Evolutionary conservation across 345 rosid genomes (phyloP).

Genomic region (Gossypium australe): DNA sequence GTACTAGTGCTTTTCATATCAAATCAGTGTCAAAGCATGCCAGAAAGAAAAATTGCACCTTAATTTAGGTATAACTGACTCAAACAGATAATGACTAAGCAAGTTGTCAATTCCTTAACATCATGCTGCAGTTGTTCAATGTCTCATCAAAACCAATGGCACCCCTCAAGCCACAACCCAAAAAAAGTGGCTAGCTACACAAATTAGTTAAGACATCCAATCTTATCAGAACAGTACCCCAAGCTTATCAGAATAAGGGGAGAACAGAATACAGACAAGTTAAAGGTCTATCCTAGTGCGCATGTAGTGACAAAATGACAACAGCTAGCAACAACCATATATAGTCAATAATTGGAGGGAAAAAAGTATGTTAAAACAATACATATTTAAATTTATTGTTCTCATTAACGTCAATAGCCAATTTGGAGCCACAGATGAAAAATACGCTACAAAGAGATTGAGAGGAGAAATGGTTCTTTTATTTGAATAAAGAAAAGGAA

Average conservation of each 20-base stretch:
- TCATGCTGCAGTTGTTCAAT: neutral
- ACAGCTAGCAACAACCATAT: too few species aligned
- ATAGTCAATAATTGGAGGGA: too few species aligned
- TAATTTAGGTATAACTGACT: constrained; percentile 17
- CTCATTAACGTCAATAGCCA: too few species aligned
- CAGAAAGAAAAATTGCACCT: constrained; percentile 17
- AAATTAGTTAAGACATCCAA: neutral
- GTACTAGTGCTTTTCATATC: neutral
- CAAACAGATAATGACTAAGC: neutral
- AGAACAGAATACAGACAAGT: too few species aligned
- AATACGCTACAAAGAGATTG: too few species aligned
- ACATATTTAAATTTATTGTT: too few species aligned
- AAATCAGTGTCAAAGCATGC: constrained; percentile 37
- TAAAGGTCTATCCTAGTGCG: too few species aligned
- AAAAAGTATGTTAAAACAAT: too few species aligned
- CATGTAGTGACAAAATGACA: too few species aligned
- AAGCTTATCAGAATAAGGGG: neutral
- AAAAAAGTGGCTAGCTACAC: neutral
- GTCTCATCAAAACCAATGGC: neutral
- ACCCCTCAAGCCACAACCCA: neutral
- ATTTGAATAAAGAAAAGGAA: too few species aligned
- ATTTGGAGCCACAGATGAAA: too few species aligned
- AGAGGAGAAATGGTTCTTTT: too few species aligned
- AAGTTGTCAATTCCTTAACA: neutral
- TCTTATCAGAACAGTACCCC: neutral